Evolutionary conservation across 2,329 filamentous ascomycete genomes (phyloP), one percentile per base, ranked within the genome.

Genomic region (Keithomyces neogunnii): DNA sequence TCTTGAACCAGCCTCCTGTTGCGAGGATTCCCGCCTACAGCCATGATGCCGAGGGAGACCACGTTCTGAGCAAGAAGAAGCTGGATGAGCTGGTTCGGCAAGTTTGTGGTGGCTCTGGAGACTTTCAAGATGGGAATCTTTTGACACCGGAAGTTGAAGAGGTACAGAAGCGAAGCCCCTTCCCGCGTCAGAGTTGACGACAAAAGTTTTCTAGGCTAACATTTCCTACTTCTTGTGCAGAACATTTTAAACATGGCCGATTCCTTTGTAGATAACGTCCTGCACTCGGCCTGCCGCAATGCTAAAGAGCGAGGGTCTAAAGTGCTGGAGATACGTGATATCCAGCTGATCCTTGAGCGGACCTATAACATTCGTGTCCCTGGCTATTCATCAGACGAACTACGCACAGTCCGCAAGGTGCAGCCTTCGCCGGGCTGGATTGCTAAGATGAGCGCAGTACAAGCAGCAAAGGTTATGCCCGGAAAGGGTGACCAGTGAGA

Each of bases 1-100:
- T 93, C 47, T 88, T 96, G 78, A 85, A 85, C 48, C 90, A 96
- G 62, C 91, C 93, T 0, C 88, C 89, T 2, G 80, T 97, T 54
- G 75, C 84, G 51, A 91, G 90, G 63, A 82, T 89, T 44, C 89
- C 90, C 0, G 82, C 84, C 0, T 95, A 89, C 67, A 88, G 89
- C 51, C 84, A 96, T 53, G 92, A 97, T 65, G 88, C 89, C 32
- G 91, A 96, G 64, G 90, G 89, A 30, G 90, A 96, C 62, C 85
- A 91, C 43, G 87, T 99, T 1, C 75, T 99, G n/a, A 95, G 87
- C 72, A 96, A 96, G 80, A 95, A 95, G 73, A 97, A 96, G 72
- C 78, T 99, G 40, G 91, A 99, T 63, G 92, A 96, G 66, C 78
- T 99, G 38, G 91, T 97, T 7, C 83, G 91, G 48, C 92, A 97